These are phyloP conservation scores for Penicillium riverlandense DNA, from an alignment of 495 filamentous ascomycete species.

Conservation along the genomic window DNA sequence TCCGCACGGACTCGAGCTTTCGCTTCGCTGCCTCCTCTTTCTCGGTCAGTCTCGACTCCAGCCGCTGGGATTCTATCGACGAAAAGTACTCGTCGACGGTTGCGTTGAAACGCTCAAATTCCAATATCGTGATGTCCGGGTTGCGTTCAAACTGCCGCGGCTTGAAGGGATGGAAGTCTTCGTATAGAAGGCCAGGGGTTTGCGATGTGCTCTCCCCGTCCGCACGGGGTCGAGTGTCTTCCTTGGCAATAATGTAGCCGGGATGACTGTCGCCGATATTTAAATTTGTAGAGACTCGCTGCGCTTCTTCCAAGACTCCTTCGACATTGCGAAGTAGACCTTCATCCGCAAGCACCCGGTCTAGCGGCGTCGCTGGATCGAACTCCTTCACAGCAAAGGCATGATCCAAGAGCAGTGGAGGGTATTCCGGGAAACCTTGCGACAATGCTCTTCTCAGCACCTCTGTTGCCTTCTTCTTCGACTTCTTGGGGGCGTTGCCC, in stretches of 20 bases:
- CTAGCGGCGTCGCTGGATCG: slow-evolving; percentile 55
- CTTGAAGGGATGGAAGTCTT: slow-evolving; percentile 92
- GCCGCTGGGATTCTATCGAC: slow-evolving; percentile 86
- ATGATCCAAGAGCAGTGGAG: slow-evolving; percentile 82
- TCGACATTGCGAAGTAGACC: slow-evolving; percentile 57
- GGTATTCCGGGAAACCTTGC: slow-evolving; percentile 75
- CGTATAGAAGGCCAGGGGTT: slow-evolving; percentile 59
- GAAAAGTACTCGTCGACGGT: slow-evolving; percentile 97
- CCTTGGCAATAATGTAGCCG: slow-evolving; percentile 87
- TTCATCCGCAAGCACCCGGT: slow-evolving; percentile 61
- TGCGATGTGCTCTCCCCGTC: slow-evolving; percentile 34
- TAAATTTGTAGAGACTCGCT: slow-evolving; percentile 38
- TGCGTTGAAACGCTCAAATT: slow-evolving; percentile 79
- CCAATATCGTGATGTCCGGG: slow-evolving; percentile 54
- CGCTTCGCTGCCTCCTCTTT: slow-evolving; percentile 71
- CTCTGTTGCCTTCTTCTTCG: slow-evolving; percentile 72
- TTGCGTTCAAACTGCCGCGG: slow-evolving; percentile 75
- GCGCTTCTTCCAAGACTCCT: slow-evolving; percentile 57
- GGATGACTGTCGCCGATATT: slow-evolving; percentile 22
- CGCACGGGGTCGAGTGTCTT: slow-evolving; percentile 27
- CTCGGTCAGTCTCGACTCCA: slow-evolving; percentile 75
- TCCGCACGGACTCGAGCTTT: slow-evolving; percentile 72
- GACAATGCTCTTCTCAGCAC: slow-evolving; percentile 71
- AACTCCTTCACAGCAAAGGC: slow-evolving; percentile 62
- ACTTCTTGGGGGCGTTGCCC: slow-evolving; percentile 55